Evolutionary conservation across 495 filamentous ascomycete genomes (phyloP).

Genomic region (Xylona heveae): DNA sequence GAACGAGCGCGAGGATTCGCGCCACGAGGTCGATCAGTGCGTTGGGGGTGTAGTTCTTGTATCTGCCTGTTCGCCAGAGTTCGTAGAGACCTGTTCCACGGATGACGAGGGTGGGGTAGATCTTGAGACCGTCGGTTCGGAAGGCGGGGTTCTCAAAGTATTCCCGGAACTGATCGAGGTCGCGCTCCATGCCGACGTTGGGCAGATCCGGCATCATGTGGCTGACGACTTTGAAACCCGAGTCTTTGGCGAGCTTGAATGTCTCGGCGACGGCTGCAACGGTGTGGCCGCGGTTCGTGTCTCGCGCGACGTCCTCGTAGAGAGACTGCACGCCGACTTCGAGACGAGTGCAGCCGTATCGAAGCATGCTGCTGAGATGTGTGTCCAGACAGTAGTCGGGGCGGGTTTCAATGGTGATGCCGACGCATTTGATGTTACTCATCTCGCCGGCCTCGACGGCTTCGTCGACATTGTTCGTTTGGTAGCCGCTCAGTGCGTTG

Average conservation of each 20-base stretch:
- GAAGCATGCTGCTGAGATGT: constrained; percentile 82
- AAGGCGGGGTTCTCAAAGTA: constrained; percentile 96
- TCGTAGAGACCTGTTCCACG: constrained; percentile 94
- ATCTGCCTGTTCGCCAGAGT: constrained; percentile 87
- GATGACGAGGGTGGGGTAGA: constrained; percentile 95
- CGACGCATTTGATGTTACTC: constrained; percentile 90
- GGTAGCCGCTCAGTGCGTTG: constrained; percentile 87
- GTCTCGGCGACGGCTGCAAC: constrained; percentile 88
- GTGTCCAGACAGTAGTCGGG: constrained; percentile 91
- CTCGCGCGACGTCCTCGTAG: constrained; percentile 94
- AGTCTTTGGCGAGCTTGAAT: constrained; percentile 86
- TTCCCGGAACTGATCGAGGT: constrained; percentile 88
- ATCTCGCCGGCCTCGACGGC: constrained; percentile 79
- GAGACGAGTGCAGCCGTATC: constrained; percentile 86
- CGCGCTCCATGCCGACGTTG: constrained; percentile 95
- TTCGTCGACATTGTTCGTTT: constrained; percentile 81
- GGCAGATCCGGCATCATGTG: constrained; percentile 99
- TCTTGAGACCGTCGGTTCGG: constrained; percentile 94
- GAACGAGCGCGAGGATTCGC: constrained; percentile 79
- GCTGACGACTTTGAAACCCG: constrained; percentile 94
- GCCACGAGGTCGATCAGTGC: constrained; percentile 88
- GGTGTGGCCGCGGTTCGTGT: constrained; percentile 94
- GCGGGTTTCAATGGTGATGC: constrained; percentile 93
- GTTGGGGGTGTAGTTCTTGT: constrained; percentile 97
- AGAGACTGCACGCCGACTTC: constrained; percentile 92